Evolutionary conservation across 345 rosid species (phyloP).

Genomic region (Brassica cretica): DNA sequence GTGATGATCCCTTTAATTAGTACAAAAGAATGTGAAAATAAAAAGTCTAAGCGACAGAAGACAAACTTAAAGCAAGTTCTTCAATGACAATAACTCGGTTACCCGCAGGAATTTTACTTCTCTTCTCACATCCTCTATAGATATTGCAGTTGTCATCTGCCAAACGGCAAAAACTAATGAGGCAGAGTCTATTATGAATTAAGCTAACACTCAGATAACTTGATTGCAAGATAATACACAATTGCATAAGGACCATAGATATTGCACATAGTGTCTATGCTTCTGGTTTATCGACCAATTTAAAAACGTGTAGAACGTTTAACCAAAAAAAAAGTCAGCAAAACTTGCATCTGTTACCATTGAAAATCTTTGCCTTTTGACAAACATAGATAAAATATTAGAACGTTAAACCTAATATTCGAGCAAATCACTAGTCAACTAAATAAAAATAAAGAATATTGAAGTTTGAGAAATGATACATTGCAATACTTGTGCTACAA

Average conservation of each 20-base stretch:
- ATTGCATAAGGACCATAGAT: not conserved
- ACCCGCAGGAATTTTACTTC: constrained; percentile 90
- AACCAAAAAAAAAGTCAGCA: constrained; percentile 21
- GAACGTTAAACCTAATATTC: not conserved
- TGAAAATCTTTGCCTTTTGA: constrained; percentile 19
- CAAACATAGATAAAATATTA: constrained; percentile 17
- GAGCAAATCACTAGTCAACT: no score
- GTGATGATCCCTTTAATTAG: not conserved
- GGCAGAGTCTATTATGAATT: constrained; percentile 1
- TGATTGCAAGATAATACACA: no score
- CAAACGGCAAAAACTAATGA: constrained; percentile 12
- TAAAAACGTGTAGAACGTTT: constrained; percentile 15
- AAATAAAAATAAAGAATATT: no score
- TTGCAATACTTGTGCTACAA: no score
- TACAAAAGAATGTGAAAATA: not conserved
- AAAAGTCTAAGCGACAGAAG: not conserved
- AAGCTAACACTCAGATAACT: constrained; percentile 13
- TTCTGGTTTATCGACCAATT: constrained; percentile 22
- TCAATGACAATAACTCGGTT: constrained; percentile 84
- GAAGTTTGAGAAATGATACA: no score
- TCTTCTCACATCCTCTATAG: constrained; percentile 73
- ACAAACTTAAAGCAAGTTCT: constrained; percentile 76
- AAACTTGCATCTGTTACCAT: constrained; percentile 2
- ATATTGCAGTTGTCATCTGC: constrained; percentile 69
- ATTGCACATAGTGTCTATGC: constrained; percentile 5